phyloP scores from a whole-genome alignment of 208 protist species.

The Crithidia brevicula region DNA sequence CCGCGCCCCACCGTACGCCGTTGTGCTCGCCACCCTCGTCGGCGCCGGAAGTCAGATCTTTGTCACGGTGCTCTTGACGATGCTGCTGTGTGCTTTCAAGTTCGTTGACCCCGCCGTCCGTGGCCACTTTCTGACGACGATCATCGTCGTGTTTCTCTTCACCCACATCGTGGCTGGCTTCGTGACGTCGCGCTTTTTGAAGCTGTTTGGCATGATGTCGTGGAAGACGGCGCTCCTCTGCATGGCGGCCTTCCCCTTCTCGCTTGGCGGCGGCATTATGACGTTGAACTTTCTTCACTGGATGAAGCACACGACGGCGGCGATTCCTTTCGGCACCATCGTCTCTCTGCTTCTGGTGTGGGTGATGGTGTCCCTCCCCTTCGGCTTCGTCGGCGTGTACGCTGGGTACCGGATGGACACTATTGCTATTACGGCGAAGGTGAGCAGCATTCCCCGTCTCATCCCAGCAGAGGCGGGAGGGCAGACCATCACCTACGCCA shows the following conservation, averaged over 20 bases:
- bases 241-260: slow-evolving; percentile 46
- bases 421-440: slow-evolving; percentile 69
- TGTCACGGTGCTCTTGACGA: slow-evolving; percentile 64
- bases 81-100: slow-evolving; percentile 79
- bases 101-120: slow-evolving; percentile 91
- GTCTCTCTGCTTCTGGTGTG: slow-evolving; percentile 67
- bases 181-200: slow-evolving; percentile 84
- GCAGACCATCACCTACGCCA: slow-evolving; percentile 39
- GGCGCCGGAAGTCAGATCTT: slow-evolving; percentile 91
- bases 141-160: slow-evolving; percentile 75
- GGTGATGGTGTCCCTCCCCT: slow-evolving; percentile 93
- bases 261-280: slow-evolving; percentile 52
- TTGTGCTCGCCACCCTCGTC: slow-evolving; percentile 86
- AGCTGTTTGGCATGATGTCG: slow-evolving; percentile 75
- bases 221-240: slow-evolving; percentile 86
- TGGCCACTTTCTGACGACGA: slow-evolving; percentile 86
- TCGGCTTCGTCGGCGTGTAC: slow-evolving; percentile 92
- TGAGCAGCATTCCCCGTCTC: slow-evolving; percentile 96
- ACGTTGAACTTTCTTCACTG: slow-evolving; percentile 70
- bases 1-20: slow-evolving; percentile 75
- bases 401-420: slow-evolving; percentile 85
- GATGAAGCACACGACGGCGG: slow-evolving; percentile 53
- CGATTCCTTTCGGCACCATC: slow-evolving; percentile 70
- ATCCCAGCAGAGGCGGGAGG: slow-evolving; percentile 73
- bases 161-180: slow-evolving; percentile 86